These are phyloP conservation scores for Anethum foeniculum DNA, from an alignment of 140 eudicot genomes.

Conservation along the genomic window DNA sequence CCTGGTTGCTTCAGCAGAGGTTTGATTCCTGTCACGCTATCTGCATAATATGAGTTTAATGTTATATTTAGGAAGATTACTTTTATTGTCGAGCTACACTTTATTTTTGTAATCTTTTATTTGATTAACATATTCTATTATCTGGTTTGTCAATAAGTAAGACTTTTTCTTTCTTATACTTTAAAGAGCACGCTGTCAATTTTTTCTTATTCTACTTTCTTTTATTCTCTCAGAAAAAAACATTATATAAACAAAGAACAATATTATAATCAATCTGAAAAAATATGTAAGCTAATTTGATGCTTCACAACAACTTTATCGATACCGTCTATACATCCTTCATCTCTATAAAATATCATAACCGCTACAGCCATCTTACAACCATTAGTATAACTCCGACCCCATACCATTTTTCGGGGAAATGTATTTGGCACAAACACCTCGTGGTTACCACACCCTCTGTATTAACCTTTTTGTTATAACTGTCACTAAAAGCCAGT, in stretches of 20 bases:
- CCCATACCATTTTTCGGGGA: neutral
- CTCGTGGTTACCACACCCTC: neutral
- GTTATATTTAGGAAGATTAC: neutral
- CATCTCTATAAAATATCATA: neutral
- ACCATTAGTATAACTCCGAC: neutral
- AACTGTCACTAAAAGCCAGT: neutral
- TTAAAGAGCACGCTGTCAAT: neutral
- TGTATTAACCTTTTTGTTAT: neutral
- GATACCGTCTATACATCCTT: neutral
- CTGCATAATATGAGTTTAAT: too few relatives aligned
- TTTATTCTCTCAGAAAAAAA: neutral
- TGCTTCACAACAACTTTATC: neutral
- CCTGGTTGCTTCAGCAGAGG: constrained; percentile 88
- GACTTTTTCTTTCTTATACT: neutral
- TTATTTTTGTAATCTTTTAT: neutral
- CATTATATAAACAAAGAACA: neutral
- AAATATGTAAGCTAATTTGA: neutral
- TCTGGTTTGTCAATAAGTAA: neutral
- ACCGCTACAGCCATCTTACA: neutral
- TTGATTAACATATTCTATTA: neutral
- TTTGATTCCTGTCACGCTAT: constrained; percentile 10
- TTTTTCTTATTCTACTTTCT: neutral
- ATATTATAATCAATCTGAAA: neutral
- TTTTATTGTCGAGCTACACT: neutral
- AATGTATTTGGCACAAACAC: neutral